A percentile compares a stretch with the other conserved stretches of the same genome.
phyloP scores from a whole-genome alignment of 2,329 filamentous ascomycete genomes.

The Dendryphion nanum region DNA sequence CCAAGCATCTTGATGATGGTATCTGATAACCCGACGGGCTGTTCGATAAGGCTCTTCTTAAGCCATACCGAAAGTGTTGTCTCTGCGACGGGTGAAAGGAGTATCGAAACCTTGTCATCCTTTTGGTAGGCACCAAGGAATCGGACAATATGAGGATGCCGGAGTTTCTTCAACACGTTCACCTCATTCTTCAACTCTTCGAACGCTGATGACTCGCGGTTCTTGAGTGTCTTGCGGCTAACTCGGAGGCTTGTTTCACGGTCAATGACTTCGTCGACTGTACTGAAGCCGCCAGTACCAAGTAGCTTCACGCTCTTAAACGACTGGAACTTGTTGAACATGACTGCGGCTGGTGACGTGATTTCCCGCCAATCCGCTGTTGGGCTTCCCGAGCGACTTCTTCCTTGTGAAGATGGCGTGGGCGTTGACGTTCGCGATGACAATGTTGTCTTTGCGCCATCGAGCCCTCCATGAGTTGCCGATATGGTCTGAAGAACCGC shows the following conservation, averaged over 20 bases:
- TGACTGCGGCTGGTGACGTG: background rate
- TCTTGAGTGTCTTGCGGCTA: constrained; percentile 39
- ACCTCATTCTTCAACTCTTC: constrained; percentile 38
- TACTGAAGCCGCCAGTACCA: constrained; percentile 37
- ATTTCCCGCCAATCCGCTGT: constrained; percentile 2
- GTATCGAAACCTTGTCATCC: constrained; percentile 37
- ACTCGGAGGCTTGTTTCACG: constrained; percentile 32
- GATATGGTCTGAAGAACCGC: too few species aligned
- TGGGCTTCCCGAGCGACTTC: too few species aligned
- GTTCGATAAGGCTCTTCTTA: constrained; percentile 16
- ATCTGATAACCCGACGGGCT: constrained; percentile 20
- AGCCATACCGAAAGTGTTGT: constrained; percentile 37
- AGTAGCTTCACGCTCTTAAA: constrained; percentile 37
- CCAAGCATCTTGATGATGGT: constrained; percentile 35
- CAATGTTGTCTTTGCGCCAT: too few species aligned
- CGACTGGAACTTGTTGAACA: constrained; percentile 9
- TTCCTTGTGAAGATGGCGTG: too few species aligned
- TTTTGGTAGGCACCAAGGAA: constrained; percentile 36
- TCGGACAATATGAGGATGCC: constrained; percentile 40
- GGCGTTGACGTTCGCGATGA: too few species aligned
- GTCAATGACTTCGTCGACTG: constrained; percentile 38
- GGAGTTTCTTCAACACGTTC: constrained; percentile 35
- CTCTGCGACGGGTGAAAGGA: constrained; percentile 37
- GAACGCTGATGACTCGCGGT: constrained; percentile 28
- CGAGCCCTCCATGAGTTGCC: too few species aligned